Evolutionary conservation across 225 moss, liverwort and hornwort species (phyloP), one percentile per base, ranked within the genome.

Genomic region (Lunularia cruciata): DNA sequence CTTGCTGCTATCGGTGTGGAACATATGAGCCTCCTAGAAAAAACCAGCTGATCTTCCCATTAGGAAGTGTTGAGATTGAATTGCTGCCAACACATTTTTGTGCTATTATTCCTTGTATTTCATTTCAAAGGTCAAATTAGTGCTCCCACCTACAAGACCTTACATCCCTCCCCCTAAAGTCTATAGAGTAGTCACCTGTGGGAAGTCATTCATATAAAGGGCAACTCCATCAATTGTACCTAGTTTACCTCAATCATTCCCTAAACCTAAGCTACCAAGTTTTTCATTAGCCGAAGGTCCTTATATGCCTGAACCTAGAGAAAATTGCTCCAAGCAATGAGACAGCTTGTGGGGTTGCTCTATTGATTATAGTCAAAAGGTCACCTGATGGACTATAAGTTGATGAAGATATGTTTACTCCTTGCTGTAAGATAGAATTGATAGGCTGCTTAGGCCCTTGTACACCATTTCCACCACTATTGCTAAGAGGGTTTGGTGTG

Each of bases 191-290:
- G 83, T 74, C 60, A 93, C 61, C 73, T 93, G 90, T 51, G 92
- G 92, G 77, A 93, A 93, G 68, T 93, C 92, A 67, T 79, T 93
- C 67, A 93, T 85, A 57, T 93, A 88, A 83, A 93, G 90, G 47
- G 88, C 69, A 67, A 86, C 83, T 48, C 85, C 92, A 75, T 88
- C 90, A 60, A 72, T 90, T 47, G 76, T n/a, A n/a, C n/a, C n/a
- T n/a, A n/a, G n/a, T n/a, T n/a, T 79, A 32, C 72, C 74, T 23
- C 67, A 78, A 70, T 88, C 84, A 71, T n/a, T n/a, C n/a, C n/a
- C n/a, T n/a, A n/a, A n/a, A n/a, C n/a, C n/a, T n/a, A n/a, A n/a
- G n/a, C n/a, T n/a, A n/a, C n/a, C n/a, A n/a, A n/a, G n/a, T n/a
- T n/a, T n/a, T n/a, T n/a, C n/a, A n/a, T n/a, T n/a, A 58, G 77